Percentiles rank a stretch among this genome's conserved stretches.
Conservation (phyloP, 2,329 filamentous ascomycete species). For the Beauveria varroae region DNA sequence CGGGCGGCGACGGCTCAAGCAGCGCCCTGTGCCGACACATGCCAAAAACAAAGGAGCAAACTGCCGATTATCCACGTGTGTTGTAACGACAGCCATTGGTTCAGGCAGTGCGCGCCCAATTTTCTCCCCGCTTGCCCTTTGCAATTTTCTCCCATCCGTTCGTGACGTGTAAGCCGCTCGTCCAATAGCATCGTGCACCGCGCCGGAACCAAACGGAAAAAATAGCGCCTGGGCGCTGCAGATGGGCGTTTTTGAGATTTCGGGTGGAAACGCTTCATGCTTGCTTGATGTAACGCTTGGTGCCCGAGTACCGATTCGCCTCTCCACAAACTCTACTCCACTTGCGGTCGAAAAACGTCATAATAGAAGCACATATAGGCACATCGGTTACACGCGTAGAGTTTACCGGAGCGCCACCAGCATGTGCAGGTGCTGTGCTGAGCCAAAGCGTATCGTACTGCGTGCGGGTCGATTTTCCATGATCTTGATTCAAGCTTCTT, state of each 20-base stretch:
- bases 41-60: neutral
- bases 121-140: neutral
- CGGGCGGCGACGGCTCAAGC: conserved; percentile 8
- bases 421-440: neutral
- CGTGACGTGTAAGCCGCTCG: neutral
- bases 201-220: conserved; percentile 1
- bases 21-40: neutral
- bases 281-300: conserved; percentile 2
- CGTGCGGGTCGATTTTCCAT: neutral
- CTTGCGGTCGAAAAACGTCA: neutral
- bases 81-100: neutral
- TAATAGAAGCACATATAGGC: neutral
- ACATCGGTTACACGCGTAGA: neutral
- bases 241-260: conserved; percentile 1
- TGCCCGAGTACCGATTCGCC: conserved; percentile 1
- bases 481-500: neutral
- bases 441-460: neutral
- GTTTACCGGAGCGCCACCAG: neutral
- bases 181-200: neutral
- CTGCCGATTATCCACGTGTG: neutral
- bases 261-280: conserved; percentile 8
- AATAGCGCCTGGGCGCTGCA: neutral
- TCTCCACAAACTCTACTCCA: conserved; percentile 2
- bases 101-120: neutral
- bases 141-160: neutral